Conservation (phyloP, 306 rosid species). For the Corylus avellana region DNA sequence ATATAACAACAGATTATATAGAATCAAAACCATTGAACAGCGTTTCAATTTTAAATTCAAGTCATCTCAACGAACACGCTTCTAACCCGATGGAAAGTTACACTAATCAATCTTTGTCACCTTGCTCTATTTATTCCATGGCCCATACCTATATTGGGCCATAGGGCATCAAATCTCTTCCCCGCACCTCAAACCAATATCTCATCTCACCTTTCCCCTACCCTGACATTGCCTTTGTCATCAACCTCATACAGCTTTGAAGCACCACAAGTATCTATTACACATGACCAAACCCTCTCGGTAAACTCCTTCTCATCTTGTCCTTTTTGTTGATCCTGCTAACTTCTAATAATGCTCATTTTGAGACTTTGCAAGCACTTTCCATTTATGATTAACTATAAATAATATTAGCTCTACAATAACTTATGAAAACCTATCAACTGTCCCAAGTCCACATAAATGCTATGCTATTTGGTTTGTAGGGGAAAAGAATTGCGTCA, state of each 20-base stretch:
- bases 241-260: neutral
- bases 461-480: neutral
- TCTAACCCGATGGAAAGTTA: neutral
- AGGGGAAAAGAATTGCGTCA: neutral
- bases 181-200: neutral
- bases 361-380: neutral
- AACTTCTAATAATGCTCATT: neutral
- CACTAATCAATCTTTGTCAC: neutral
- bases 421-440: neutral
- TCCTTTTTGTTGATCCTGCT: neutral
- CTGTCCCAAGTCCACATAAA: neutral
- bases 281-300: neutral
- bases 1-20: slow-evolving; percentile 20
- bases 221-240: neutral
- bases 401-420: neutral
- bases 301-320: neutral
- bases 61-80: neutral
- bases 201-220: neutral
- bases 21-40: neutral
- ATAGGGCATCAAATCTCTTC: neutral
- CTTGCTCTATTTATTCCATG: neutral
- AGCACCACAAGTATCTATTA: neutral
- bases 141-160: neutral
- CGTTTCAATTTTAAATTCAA: neutral
- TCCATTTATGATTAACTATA: neutral